Percentiles rank a stretch among this genome's conserved stretches.
Conservation (phyloP, 1,139 yeast species). For the Nakaseomyces delphensis region DNA sequence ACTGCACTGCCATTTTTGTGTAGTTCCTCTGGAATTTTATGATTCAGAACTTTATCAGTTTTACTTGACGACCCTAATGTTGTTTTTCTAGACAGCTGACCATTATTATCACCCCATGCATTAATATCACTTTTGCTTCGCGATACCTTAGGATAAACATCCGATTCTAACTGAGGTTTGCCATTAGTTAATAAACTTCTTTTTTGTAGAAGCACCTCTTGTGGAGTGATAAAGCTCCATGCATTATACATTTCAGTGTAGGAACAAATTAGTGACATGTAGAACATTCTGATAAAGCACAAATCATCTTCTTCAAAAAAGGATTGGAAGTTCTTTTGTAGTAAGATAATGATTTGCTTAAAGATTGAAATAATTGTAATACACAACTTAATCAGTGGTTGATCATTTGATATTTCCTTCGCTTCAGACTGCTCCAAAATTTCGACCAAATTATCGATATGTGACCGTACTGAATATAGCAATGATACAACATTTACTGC, state of each 20-base stretch:
- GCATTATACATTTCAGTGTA: conserved; percentile 71
- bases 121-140: neutral
- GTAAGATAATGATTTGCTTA: conserved; percentile 42
- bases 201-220: conserved; percentile 4
- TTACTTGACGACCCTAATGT: neutral
- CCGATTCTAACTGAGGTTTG: conserved; percentile 6
- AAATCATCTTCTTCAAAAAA: conserved; percentile 54
- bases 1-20: neutral
- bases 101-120: conserved; percentile 8
- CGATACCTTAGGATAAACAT: conserved; percentile 4
- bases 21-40: neutral
- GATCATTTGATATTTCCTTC: conserved; percentile 26
- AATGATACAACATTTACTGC: conserved; percentile 50
- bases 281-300: conserved; percentile 62
- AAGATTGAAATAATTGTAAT: conserved; percentile 38
- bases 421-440: conserved; percentile 49
- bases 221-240: conserved; percentile 47
- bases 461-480: conserved; percentile 48
- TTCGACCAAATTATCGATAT: conserved; percentile 52
- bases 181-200: neutral
- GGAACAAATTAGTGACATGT: conserved; percentile 63
- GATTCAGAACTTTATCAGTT: neutral
- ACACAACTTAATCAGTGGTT: conserved; percentile 32
- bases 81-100: neutral
- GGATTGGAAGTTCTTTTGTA: conserved; percentile 40